Conservation (phyloP, 2,329 filamentous ascomycete genomes). For the Seiridium unicorne region DNA sequence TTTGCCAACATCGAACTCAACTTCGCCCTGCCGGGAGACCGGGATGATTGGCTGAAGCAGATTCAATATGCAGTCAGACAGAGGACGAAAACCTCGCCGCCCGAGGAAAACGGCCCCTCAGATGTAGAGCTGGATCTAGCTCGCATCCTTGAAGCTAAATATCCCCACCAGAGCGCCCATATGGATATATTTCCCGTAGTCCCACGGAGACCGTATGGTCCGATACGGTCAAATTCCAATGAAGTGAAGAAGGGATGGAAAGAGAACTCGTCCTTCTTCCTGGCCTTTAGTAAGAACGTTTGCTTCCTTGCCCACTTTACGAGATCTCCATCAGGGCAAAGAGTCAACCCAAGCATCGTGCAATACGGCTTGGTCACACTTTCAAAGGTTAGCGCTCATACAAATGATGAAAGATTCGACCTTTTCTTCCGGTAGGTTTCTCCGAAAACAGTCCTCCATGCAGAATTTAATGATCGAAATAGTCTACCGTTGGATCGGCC, state of each 20-base stretch:
- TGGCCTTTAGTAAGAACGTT: slow-evolving; percentile 52
- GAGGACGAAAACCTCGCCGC: slow-evolving; percentile 21
- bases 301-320: slow-evolving; percentile 52
- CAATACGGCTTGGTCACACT: slow-evolving; percentile 53
- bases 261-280: slow-evolving; percentile 52
- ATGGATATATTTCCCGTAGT: slow-evolving; percentile 53
- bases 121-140: slow-evolving; percentile 47
- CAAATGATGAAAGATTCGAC: slow-evolving; percentile 55
- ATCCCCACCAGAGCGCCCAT: slow-evolving; percentile 33
- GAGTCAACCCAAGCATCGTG: slow-evolving; percentile 44
- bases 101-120: slow-evolving; percentile 38
- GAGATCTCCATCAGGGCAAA: slow-evolving; percentile 43
- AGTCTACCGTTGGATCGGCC: slow-evolving; percentile 43
- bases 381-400: slow-evolving; percentile 48
- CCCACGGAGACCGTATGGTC: slow-evolving; percentile 41
- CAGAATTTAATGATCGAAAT: slow-evolving; percentile 7
- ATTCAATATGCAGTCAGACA: slow-evolving; percentile 39
- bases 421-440: slow-evolving; percentile 51
- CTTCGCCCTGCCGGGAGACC: slow-evolving; percentile 46
- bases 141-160: slow-evolving; percentile 42
- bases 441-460: too few relatives aligned
- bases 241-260: slow-evolving; percentile 43
- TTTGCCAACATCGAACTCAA: slow-evolving; percentile 49
- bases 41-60: slow-evolving; percentile 48
- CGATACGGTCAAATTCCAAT: slow-evolving; percentile 37